A percentile compares a stretch with the other conserved stretches of the same genome.
These are phyloP conservation scores for Solanum hybrid DNA, from an alignment of 305 asterid species.

Conservation along the genomic window DNA sequence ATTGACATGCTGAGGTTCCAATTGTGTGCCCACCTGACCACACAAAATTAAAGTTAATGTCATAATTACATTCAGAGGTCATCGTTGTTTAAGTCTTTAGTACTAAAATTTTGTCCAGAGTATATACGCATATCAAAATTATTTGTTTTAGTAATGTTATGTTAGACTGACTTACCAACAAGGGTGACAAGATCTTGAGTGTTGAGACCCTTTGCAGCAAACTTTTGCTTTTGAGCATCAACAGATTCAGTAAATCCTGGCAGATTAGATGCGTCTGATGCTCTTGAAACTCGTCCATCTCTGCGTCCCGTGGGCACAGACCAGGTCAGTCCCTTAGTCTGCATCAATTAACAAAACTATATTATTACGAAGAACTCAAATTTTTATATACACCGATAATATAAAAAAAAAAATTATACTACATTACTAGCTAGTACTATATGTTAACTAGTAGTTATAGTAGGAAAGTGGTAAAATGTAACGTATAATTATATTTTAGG, in stretches of 20 bases:
- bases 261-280: slow-evolving; percentile 36
- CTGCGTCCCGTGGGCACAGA: slow-evolving; percentile 52
- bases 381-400: neutral
- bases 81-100: neutral
- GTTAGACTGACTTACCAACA: slow-evolving; percentile 27
- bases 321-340: slow-evolving; percentile 59
- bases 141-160: neutral
- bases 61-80: neutral
- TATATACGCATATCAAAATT: neutral
- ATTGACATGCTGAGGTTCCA: slow-evolving; percentile 22
- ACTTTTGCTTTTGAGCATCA: slow-evolving; percentile 40
- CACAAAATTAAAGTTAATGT: neutral
- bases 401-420: neutral
- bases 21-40: slow-evolving; percentile 32
- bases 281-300: slow-evolving; percentile 55
- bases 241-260: slow-evolving; percentile 51
- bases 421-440: neutral
- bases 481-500: neutral
- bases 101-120: neutral
- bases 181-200: slow-evolving; percentile 59
- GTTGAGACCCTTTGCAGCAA: slow-evolving; percentile 38
- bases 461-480: neutral
- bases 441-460: neutral
- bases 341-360: neutral
- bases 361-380: neutral